Evolutionary conservation across 345 rosid genomes (phyloP).

Genomic region (Laguncularia racemosa): DNA sequence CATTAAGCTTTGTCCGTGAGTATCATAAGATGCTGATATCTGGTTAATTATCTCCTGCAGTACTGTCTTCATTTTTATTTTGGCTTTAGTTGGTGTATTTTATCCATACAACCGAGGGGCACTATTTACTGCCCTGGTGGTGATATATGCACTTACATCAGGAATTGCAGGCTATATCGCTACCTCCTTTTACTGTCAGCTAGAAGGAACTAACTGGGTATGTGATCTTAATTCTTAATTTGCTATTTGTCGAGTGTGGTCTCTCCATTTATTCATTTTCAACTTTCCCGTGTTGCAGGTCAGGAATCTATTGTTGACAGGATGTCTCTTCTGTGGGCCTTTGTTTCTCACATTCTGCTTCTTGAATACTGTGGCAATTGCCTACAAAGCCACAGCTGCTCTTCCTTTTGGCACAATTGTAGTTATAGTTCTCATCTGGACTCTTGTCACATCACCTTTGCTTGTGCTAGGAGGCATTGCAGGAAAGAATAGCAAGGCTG

Average conservation of each 20-base stretch:
- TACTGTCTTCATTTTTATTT: slow-evolving; percentile 36
- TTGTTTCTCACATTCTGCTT: slow-evolving; percentile 46
- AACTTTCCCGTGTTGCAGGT: slow-evolving; percentile 24
- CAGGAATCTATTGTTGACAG: slow-evolving; percentile 41
- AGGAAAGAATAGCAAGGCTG: slow-evolving; percentile 53
- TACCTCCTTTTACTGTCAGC: slow-evolving; percentile 42
- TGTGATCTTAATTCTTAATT: neutral
- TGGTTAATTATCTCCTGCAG: slow-evolving; percentile 14
- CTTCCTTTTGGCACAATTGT: slow-evolving; percentile 47
- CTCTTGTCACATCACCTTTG: slow-evolving; percentile 42
- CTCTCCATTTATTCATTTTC: neutral
- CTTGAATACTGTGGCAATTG: slow-evolving; percentile 47
- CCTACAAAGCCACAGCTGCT: slow-evolving; percentile 45
- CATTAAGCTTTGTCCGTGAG: neutral
- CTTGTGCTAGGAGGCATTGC: slow-evolving; percentile 50
- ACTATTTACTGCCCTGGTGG: slow-evolving; percentile 47
- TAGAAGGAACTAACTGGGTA: slow-evolving; percentile 56
- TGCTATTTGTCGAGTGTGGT: neutral
- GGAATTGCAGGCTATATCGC: slow-evolving; percentile 51
- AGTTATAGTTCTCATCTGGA: slow-evolving; percentile 48
- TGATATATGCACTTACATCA: slow-evolving; percentile 54
- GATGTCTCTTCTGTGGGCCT: slow-evolving; percentile 49
- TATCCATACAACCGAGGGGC: slow-evolving; percentile 56
- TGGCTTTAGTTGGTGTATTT: slow-evolving; percentile 46
- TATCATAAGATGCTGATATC: neutral